Base-by-base conservation (phyloP, 2,329 filamentous ascomycete genomes). In the Penicillium glabrum region DNA sequence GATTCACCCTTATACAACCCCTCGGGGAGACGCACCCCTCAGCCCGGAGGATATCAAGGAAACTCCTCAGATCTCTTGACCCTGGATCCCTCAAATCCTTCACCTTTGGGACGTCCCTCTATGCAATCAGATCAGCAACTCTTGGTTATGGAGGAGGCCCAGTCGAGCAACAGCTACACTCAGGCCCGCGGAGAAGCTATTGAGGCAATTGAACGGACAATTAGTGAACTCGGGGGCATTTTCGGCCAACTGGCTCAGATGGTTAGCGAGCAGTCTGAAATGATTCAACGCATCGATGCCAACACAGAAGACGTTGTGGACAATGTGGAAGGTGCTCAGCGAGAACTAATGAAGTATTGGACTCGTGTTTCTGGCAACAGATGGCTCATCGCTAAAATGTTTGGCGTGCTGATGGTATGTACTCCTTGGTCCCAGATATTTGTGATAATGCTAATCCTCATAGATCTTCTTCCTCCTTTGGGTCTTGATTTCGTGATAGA, bases 271-370 rank as follows among this genome's bases (percentile, higher is more conserved):
- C 95, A 99, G 77, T 91, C 90, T 60, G 95, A 97, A 76, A 96
- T 96, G 89, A 96, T 99, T 63, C 91, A 98, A 76, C 84, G 93
- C 49, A 97, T 97, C 70, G 93, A 98, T 69, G 93, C 93, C 63
- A 97, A 98, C 75, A 97, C 93, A 1, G 95, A 99, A 70, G 93
- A 97, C 67, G 91, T 99, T 6, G 93, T 99, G 53, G 93, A 98
- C 70, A 99, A 99, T 67, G 93, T 99, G n/a, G 86, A 96, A 70
- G 95, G 95, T 19, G 95, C 95, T 6, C 95, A 99, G 73, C 84
- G 93, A 61, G 93, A 99, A 76, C 74, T 99, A 69, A 86, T 99
- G 78, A 97, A 97, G 75, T 99, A 98, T 77, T 99, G 95, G 93
- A 89, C 86, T 27, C 84, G 93, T 41, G 93, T 98, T 27, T 95